Evolutionary conservation across 2,329 filamentous ascomycete species (phyloP).

Genomic region (Calonectria hawksworthii): DNA sequence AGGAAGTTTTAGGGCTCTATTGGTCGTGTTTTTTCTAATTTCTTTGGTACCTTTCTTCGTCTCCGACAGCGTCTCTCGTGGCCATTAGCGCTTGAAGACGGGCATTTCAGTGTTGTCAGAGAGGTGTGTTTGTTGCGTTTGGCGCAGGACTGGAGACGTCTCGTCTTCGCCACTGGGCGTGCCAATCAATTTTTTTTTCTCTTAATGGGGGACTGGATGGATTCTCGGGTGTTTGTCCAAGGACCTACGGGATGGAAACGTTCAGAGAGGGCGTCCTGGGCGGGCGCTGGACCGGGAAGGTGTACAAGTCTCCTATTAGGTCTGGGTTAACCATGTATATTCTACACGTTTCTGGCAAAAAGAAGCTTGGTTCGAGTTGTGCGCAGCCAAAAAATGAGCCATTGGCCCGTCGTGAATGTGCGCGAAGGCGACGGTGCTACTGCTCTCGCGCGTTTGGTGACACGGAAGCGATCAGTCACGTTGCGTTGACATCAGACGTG

Average conservation of each 20-base stretch:
- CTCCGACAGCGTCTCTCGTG: slow-evolving; percentile 25
- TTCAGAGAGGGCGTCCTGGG: slow-evolving; percentile 34
- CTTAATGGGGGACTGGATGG: slow-evolving; percentile 32
- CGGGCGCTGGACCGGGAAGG: slow-evolving; percentile 29
- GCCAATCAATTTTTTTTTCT: background rate
- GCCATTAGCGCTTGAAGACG: slow-evolving; percentile 25
- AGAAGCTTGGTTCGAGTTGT: slow-evolving; percentile 6
- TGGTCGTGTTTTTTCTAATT: slow-evolving; percentile 25
- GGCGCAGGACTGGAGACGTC: slow-evolving; percentile 1
- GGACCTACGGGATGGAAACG: slow-evolving; percentile 28
- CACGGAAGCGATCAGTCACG: background rate
- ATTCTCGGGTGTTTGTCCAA: slow-evolving; percentile 28
- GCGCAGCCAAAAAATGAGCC: background rate
- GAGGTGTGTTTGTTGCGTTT: slow-evolving; percentile 5
- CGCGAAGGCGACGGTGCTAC: background rate
- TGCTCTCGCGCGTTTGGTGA: background rate
- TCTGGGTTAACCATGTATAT: slow-evolving; percentile 36
- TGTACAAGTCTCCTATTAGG: slow-evolving; percentile 32
- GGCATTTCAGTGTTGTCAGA: slow-evolving; percentile 30
- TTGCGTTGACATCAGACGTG: background rate
- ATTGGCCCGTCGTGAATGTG: background rate
- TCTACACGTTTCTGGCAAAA: slow-evolving; percentile 20
- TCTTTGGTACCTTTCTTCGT: slow-evolving; percentile 25
- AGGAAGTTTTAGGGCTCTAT: slow-evolving; percentile 30
- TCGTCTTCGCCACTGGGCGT: background rate